These are phyloP conservation scores for Naganishia albida DNA, from an alignment of 1,284 basidiomycete genomes.

Conservation along the genomic window DNA sequence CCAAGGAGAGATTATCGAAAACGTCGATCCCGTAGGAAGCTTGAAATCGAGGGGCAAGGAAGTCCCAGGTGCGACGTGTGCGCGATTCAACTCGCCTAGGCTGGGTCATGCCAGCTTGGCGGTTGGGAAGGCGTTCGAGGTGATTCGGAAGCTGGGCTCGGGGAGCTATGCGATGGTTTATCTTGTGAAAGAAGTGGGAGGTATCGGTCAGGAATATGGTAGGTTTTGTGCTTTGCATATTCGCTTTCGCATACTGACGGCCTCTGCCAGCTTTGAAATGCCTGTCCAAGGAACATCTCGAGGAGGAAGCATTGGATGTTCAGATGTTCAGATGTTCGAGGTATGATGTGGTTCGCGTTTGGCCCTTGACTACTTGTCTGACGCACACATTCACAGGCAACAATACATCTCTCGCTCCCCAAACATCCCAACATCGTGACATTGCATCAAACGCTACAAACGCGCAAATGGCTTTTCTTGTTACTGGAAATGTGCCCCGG, in stretches of 20 bases:
- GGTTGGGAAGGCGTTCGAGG: constrained; percentile 62
- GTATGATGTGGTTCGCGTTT: constrained; percentile 53
- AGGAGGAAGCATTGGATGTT: constrained; percentile 77
- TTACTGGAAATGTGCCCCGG: constrained; percentile 92
- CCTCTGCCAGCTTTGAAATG: constrained; percentile 76
- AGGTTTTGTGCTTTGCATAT: constrained; percentile 31
- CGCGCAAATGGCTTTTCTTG: constrained; percentile 73
- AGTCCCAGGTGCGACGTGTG: constrained; percentile 13
- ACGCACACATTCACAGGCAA: constrained; percentile 68
- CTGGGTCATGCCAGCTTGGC: constrained; percentile 24
- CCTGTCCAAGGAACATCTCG: constrained; percentile 87
- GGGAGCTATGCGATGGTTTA: constrained; percentile 93
- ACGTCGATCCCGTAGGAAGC: constrained; percentile 42
- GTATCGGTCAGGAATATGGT: constrained; percentile 78
- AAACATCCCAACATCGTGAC: constrained; percentile 94
- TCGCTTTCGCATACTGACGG: constrained; percentile 3
- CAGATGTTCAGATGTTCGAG: constrained; percentile 72
- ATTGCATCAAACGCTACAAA: constrained; percentile 84
- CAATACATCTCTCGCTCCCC: constrained; percentile 89
- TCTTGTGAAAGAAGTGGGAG: constrained; percentile 80
- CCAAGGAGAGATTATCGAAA: constrained; percentile 49
- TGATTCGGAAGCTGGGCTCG: constrained; percentile 78
- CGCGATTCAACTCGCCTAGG: constrained; percentile 15
- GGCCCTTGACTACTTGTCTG: constrained; percentile 14
- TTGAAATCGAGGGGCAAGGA: constrained; percentile 13